Conservation (phyloP, 768 basidiomycete genomes). For the Brasilioporus rufonigricans region DNA sequence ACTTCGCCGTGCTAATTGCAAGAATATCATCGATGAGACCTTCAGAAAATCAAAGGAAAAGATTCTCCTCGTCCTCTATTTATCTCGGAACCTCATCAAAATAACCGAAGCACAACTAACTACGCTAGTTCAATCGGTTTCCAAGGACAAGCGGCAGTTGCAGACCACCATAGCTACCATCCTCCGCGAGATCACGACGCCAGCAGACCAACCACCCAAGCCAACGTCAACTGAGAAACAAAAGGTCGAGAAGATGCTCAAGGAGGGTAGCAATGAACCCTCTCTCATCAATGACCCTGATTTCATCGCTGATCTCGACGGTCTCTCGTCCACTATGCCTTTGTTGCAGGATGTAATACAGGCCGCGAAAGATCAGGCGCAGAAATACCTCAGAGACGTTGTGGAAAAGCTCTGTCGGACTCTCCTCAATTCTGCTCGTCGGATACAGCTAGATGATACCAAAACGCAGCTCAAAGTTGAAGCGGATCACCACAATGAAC, state of each 20-base stretch:
- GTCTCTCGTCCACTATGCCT: conserved; percentile 9
- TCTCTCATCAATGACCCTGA: conserved; percentile 21
- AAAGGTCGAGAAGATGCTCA: conserved; percentile 21
- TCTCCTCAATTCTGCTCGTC: conserved; percentile 6
- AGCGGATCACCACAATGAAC: conserved; percentile 12
- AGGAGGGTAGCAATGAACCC: conserved; percentile 18
- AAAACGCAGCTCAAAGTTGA: conserved; percentile 13
- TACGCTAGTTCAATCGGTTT: conserved; percentile 13
- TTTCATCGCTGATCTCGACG: conserved; percentile 24
- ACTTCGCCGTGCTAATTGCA: conserved; percentile 11
- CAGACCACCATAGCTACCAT: conserved; percentile 14
- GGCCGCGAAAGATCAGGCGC: conserved; percentile 13
- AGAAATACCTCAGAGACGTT: conserved; percentile 14
- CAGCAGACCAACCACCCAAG: not conserved
- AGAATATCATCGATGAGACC: conserved; percentile 14
- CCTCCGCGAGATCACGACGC: conserved; percentile 9
- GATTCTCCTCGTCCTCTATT: conserved; percentile 17
- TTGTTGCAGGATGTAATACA: conserved; percentile 16
- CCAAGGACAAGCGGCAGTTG: conserved; percentile 16
- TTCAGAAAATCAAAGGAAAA: conserved; percentile 26
- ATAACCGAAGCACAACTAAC: conserved; percentile 12
- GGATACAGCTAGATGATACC: conserved; percentile 19
- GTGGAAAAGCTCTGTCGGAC: conserved; percentile 21
- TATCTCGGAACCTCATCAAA: conserved; percentile 14
- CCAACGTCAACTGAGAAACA: conserved; percentile 9